Base-by-base conservation (phyloP, 2,329 filamentous ascomycete genomes). In the Nemania sp. region DNA sequence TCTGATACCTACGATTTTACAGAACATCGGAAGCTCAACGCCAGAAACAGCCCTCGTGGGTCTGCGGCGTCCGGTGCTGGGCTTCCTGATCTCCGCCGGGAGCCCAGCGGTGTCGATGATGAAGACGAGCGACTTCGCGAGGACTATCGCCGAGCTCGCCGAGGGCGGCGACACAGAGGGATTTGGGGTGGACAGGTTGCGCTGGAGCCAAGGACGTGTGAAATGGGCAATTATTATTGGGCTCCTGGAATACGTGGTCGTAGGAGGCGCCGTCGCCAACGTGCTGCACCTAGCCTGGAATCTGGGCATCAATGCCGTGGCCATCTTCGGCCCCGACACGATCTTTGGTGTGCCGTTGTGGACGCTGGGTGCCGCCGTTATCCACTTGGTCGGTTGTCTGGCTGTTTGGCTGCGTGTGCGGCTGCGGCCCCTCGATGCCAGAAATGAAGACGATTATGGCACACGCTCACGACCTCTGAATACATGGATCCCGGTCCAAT, bases 281-380 rank as follows among this genome's bases (percentile, higher is more conserved):
- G 65, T 72, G 11, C 57, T 65, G 3, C 50, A 66, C 18, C 64
- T 73, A 6, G 63, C 67, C 7, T 72, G 65, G 39, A 62, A 69
- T 51, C 60, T 73, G 5, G 67, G 69, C n/a, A 57, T 67, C 17
- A 59, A 69, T 35, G 68, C 69, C 17, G 50, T 73, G 12, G 65
- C 67, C 40, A 63, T 68, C 17, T 70, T 72, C 55, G 65, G 67
- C 2, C 69, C 65, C 7, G 50, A 65, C 46, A 66, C 64, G 13
- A 54, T 65, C 51, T 65, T 69, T 53, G 53, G 67, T 49, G 54
- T 69, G 25, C 67, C 68, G 18, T 51, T 72, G 12, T 72, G 70
- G 71, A 68, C 69, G 6, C 61, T 68, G 20, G 60, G 68, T 13
- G 65, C 64, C 35, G 51, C 69, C 6, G 15, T 68, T 12, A 65